phyloP scores from a whole-genome alignment of 1,139 yeast species.

The Taiozyma onychis region DNA sequence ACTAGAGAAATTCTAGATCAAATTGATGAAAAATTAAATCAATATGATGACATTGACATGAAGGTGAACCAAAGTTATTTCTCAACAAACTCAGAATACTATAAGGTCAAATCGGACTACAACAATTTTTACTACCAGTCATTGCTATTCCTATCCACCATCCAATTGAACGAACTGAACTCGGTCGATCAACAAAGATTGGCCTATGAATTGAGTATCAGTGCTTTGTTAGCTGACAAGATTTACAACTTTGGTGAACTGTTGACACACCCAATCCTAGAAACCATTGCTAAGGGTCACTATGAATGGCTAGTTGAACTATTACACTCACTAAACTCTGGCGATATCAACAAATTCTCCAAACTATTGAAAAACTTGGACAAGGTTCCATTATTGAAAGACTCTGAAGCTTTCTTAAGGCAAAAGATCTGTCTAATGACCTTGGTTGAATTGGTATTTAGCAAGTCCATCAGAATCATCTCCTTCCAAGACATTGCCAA shows the following conservation, averaged over 20 bases:
- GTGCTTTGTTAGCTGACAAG: constrained; percentile 87
- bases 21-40: constrained; percentile 53
- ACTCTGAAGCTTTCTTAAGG: constrained; percentile 62
- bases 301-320: constrained; percentile 73
- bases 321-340: constrained; percentile 67
- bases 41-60: constrained; percentile 55
- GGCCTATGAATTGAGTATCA: constrained; percentile 77
- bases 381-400: constrained; percentile 55
- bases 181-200: constrained; percentile 49
- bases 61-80: constrained; percentile 80
- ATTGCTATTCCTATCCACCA: constrained; percentile 56
- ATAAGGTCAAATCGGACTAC: constrained; percentile 71
- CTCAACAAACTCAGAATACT: constrained; percentile 72
- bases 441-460: constrained; percentile 79
- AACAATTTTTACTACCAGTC: constrained; percentile 71
- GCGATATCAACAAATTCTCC: constrained; percentile 64
- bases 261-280: constrained; percentile 79
- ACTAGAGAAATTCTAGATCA: constrained; percentile 68
- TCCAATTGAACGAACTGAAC: constrained; percentile 43
- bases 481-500: constrained; percentile 67
- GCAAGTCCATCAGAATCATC: constrained; percentile 68
- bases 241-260: constrained; percentile 96
- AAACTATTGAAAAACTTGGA: constrained; percentile 37
- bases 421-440: constrained; percentile 94
- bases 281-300: constrained; percentile 42